Evolutionary conservation across 768 basidiomycete genomes (phyloP).

Genomic region (Udeniomyces megalosporus): DNA sequence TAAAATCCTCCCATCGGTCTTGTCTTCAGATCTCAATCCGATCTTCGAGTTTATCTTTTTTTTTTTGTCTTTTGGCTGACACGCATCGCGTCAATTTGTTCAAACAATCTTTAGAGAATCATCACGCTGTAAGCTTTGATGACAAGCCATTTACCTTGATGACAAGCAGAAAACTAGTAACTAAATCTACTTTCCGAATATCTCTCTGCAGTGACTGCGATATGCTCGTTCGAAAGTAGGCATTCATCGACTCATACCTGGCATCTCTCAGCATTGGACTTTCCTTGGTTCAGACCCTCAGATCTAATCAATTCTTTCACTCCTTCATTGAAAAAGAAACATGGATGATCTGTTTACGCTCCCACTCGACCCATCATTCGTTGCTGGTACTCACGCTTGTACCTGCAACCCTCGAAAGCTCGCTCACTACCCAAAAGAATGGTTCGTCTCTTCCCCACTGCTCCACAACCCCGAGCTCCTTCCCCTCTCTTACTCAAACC

Average conservation of each 20-base stretch:
- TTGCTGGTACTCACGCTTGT: constrained; percentile 79
- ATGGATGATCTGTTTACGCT: constrained; percentile 53
- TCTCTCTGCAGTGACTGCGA: constrained; percentile 47
- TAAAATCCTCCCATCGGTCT: too few relatives aligned
- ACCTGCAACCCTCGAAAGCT: constrained; percentile 83
- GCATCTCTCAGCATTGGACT: too few relatives aligned
- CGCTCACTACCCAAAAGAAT: constrained; percentile 73
- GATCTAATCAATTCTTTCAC: background rate
- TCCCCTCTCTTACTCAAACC: background rate
- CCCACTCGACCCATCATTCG: constrained; percentile 34
- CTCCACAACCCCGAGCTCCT: background rate
- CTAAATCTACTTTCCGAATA: too few relatives aligned
- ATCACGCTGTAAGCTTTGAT: constrained; percentile 46
- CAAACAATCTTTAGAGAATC: constrained; percentile 36
- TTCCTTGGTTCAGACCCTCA: background rate
- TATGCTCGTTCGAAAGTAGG: constrained; percentile 53
- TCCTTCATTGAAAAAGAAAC: constrained; percentile 30
- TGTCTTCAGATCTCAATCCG: too few relatives aligned
- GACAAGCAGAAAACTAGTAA: too few relatives aligned
- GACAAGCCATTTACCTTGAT: too few relatives aligned
- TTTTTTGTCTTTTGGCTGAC: background rate
- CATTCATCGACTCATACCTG: background rate
- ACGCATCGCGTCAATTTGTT: too few relatives aligned
- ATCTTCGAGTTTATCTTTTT: background rate
- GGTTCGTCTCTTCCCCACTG: constrained; percentile 35